phyloP scores from a whole-genome alignment of 306 rosid genomes.

The Quercus parvula region DNA sequence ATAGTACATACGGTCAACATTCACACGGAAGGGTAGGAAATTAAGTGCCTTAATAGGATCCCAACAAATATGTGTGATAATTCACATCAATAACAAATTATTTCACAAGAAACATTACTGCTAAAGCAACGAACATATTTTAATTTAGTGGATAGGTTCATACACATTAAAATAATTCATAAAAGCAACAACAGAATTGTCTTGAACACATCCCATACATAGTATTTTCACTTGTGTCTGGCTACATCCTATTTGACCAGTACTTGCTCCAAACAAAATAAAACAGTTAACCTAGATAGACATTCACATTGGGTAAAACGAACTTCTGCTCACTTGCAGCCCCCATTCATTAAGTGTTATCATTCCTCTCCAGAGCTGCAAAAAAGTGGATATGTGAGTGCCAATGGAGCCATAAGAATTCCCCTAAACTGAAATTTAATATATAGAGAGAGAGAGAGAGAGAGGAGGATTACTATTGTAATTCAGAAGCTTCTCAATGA shows the following conservation, averaged over 20 bases:
- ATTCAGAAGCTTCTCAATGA: conserved; percentile 93
- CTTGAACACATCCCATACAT: no score
- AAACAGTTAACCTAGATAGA: neutral
- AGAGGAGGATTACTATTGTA: conserved; percentile 60
- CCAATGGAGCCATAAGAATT: neutral
- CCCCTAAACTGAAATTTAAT: neutral
- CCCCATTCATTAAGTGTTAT: conserved; percentile 37
- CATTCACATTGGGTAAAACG: conserved; percentile 3
- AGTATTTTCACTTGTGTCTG: no score
- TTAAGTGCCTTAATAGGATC: neutral
- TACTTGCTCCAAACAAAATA: neutral
- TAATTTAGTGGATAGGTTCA: neutral
- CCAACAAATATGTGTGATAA: neutral
- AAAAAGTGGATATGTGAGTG: neutral
- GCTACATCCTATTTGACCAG: no score
- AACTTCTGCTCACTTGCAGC: conserved; percentile 8
- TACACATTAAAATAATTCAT: neutral
- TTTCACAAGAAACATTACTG: neutral
- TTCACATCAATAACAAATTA: neutral
- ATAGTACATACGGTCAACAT: neutral
- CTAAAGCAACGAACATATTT: neutral
- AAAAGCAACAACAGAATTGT: neutral
- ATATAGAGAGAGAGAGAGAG: neutral
- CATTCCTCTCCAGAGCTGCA: conserved; percentile 77
- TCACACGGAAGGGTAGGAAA: neutral